Evolutionary conservation across 495 filamentous ascomycete genomes (phyloP), one percentile per base, ranked within the genome.

Genomic region (Hyaloscypha hepaticicola): DNA sequence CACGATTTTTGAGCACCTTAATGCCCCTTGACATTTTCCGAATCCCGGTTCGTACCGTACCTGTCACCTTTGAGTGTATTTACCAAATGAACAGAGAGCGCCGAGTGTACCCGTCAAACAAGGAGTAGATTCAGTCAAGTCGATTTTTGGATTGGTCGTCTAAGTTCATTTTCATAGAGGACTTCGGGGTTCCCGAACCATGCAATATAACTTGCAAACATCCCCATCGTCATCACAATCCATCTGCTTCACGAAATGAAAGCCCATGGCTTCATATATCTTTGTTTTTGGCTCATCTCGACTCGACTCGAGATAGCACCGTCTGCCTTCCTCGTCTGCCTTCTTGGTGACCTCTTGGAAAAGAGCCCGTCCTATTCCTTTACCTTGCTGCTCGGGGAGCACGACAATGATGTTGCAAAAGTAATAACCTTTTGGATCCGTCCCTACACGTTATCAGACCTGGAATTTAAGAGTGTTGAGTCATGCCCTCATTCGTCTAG

Each of bases 331-430:
- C 24, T 67, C 67, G 68, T 89, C 87, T 12, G 87, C 87, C 67
- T 72, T 72, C 59, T 81, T 74, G 33, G 85, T 83, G 5, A 89
- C 84, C 34, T 77, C 72, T 69, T 83, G 75, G 71, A 89, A 83
- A 58, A 90, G 73, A 61, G 76, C 74, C 63, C 81, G 80, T 5
- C 87, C 87, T 5, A 89, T 77, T 0, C 87, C 87, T 71, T 76
- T 81, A 2, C 83, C 82, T 66, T 88, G 84, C 64, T 78, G 79
- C 52, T 81, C 77, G 2, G 85, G 82, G 26, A 80, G 72, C n/a
- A 89, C 87, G 2, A 85, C 85, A 61, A 90, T 79, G 57, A 89
- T 85, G 71, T 88, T 90, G 65, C 87, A 85, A 66, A 89, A 90
- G 66, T 89, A 89, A 70, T 90, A 90, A 0, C 87, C 87, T 6